phyloP scores from a whole-genome alignment of 2,329 filamentous ascomycete species.

The Colletotrichum cereale region DNA sequence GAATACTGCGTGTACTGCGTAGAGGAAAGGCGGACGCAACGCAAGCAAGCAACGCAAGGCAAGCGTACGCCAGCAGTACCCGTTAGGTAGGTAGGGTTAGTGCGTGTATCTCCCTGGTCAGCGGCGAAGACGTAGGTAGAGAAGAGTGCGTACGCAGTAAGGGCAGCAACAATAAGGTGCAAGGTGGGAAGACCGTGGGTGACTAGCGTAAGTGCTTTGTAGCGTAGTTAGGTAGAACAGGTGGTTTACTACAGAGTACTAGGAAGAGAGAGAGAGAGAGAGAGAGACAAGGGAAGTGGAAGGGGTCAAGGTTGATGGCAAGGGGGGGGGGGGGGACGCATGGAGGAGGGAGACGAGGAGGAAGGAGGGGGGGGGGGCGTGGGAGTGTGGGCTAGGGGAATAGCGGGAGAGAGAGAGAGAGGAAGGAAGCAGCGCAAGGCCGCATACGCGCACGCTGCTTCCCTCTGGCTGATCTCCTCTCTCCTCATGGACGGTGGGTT shows the following conservation, averaged over 20 bases:
- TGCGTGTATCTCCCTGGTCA: not conserved
- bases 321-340: constrained; percentile 10
- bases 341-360: constrained; percentile 12
- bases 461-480: constrained; percentile 23
- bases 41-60: constrained; percentile 2
- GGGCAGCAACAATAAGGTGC: not conserved
- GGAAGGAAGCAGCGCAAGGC: constrained; percentile 10
- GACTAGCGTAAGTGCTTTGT: too few relatives aligned
- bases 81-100: constrained; percentile 16
- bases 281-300: constrained; percentile 23
- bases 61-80: constrained; percentile 25
- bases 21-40: not conserved
- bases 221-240: too few relatives aligned
- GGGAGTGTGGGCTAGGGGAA: constrained; percentile 9
- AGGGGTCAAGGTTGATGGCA: not conserved
- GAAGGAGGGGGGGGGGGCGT: constrained; percentile 10
- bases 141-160: not conserved
- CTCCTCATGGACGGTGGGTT: constrained; percentile 42
- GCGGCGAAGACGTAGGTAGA: not conserved
- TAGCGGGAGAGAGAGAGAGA: constrained; percentile 20
- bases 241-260: too few relatives aligned
- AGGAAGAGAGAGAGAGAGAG: not conserved
- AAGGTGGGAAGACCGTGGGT: constrained; percentile 1
- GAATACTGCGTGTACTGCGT: constrained; percentile 38
- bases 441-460: constrained; percentile 38